Evolutionary conservation across 2,329 filamentous ascomycete species (phyloP).

Genomic region (Diaporthe aspalathi): DNA sequence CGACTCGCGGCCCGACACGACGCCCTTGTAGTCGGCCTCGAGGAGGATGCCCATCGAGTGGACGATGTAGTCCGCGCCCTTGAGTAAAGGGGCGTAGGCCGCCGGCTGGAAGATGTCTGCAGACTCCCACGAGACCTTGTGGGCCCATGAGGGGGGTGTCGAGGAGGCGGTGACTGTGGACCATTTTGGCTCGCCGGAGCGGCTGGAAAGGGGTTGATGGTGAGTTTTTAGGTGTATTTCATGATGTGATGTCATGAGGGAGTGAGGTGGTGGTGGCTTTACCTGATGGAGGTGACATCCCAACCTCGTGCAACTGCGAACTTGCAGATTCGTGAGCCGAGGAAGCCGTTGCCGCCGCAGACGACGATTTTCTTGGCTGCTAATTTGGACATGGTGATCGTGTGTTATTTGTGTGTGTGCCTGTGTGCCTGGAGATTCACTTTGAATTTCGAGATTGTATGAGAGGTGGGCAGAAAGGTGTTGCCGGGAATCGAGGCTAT

Average conservation of each 20-base stretch:
- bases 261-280: slow-evolving; percentile 45
- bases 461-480: background rate
- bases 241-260: too few species aligned
- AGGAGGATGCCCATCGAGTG: slow-evolving; percentile 97
- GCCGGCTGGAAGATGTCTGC: slow-evolving; percentile 87
- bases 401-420: slow-evolving; percentile 19
- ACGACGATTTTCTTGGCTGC: slow-evolving; percentile 85
- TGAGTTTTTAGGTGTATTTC: background rate
- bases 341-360: slow-evolving; percentile 92
- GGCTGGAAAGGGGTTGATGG: slow-evolving; percentile 62
- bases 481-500: background rate
- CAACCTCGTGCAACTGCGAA: slow-evolving; percentile 86
- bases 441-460: background rate
- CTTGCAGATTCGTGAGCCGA: slow-evolving; percentile 91
- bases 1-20: slow-evolving; percentile 85
- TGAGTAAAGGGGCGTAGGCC: slow-evolving; percentile 81
- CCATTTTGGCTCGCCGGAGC: slow-evolving; percentile 92
- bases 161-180: slow-evolving; percentile 77
- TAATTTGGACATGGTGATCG: slow-evolving; percentile 57
- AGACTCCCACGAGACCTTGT: slow-evolving; percentile 85
- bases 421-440: background rate
- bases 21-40: slow-evolving; percentile 97
- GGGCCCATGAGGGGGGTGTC: slow-evolving; percentile 82
- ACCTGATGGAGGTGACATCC: slow-evolving; percentile 95
- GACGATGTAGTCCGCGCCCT: slow-evolving; percentile 84